These are phyloP conservation scores for Helichrysum umbraculigerum DNA, from an alignment of 129 eudicot genomes.

Conservation along the genomic window DNA sequence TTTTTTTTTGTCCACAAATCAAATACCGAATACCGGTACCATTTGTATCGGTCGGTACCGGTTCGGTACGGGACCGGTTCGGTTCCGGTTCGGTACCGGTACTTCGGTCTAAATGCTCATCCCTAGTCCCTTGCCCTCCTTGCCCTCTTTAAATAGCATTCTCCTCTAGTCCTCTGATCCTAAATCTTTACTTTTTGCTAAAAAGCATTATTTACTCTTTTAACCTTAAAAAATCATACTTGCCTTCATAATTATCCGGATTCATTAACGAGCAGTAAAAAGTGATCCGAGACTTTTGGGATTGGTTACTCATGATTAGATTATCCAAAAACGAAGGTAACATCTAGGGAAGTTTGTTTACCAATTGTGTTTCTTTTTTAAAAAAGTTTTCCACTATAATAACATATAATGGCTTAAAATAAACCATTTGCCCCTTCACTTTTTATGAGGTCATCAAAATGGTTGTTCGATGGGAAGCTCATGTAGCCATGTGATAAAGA, in stretches of 20 bases:
- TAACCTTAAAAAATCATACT: background rate
- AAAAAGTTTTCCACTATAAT: conserved; percentile 33
- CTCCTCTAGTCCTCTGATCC: too few species aligned
- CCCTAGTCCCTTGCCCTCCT: too few species aligned
- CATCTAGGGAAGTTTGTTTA: conserved; percentile 31
- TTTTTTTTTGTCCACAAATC: too few species aligned
- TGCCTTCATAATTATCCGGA: background rate
- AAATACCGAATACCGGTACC: too few species aligned
- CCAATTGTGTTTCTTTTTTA: conserved; percentile 27
- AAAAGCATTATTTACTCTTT: background rate
- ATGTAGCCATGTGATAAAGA: conserved; percentile 30
- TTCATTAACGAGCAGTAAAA: conserved; percentile 12
- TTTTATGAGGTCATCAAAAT: conserved; percentile 20
- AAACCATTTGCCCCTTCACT: conserved; percentile 23
- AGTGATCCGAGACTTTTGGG: conserved; percentile 1
- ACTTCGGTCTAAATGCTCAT: too few species aligned
- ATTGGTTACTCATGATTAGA: conserved; percentile 11
- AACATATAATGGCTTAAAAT: conserved; percentile 27
- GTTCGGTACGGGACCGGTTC: too few species aligned
- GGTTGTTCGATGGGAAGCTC: conserved; percentile 22
- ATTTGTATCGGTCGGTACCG: too few species aligned
- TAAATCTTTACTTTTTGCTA: too few species aligned
- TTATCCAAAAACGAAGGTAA: conserved; percentile 25
- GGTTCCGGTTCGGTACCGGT: too few species aligned
- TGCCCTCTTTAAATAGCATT: too few species aligned